These are phyloP conservation scores for Epichloe typhina DNA, from an alignment of 2,329 filamentous ascomycete species.

Conservation along the genomic window DNA sequence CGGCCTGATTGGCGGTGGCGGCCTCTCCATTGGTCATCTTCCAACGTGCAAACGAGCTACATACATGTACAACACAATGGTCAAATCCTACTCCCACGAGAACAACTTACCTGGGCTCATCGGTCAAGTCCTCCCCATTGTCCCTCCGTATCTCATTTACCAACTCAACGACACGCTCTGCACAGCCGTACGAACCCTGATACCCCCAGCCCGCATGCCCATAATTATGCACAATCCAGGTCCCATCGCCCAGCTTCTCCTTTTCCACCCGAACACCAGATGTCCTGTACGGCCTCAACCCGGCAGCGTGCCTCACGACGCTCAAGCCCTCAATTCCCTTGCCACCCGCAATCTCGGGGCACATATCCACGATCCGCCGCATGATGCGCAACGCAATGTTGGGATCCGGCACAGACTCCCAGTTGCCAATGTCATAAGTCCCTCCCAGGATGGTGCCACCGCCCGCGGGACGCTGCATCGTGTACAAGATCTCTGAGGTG, in stretches of 20 bases:
- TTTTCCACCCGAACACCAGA: slow-evolving; percentile 64
- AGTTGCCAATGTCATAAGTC: slow-evolving; percentile 65
- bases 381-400: slow-evolving; percentile 75
- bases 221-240: slow-evolving; percentile 66
- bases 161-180: slow-evolving; percentile 50
- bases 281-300: slow-evolving; percentile 60
- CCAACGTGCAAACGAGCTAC: no score
- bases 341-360: slow-evolving; percentile 50
- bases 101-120: slow-evolving; percentile 18
- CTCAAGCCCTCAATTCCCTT: slow-evolving; percentile 60
- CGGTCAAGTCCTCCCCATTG: slow-evolving; percentile 15
- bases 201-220: slow-evolving; percentile 72
- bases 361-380: slow-evolving; percentile 54
- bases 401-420: slow-evolving; percentile 67
- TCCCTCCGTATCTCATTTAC: slow-evolving; percentile 44
- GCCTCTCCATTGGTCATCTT: no score
- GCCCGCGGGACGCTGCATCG: slow-evolving; percentile 68
- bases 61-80: no score
- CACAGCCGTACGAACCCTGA: slow-evolving; percentile 56
- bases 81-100: slow-evolving; percentile 8
- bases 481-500: slow-evolving; percentile 59
- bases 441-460: slow-evolving; percentile 83
- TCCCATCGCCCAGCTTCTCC: slow-evolving; percentile 35
- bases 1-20: no score
- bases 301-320: slow-evolving; percentile 70